A percentile compares a stretch with the other conserved stretches of the same genome.
Conservation (phyloP, 1,284 basidiomycete species). For the Trametes pubescens region DNA sequence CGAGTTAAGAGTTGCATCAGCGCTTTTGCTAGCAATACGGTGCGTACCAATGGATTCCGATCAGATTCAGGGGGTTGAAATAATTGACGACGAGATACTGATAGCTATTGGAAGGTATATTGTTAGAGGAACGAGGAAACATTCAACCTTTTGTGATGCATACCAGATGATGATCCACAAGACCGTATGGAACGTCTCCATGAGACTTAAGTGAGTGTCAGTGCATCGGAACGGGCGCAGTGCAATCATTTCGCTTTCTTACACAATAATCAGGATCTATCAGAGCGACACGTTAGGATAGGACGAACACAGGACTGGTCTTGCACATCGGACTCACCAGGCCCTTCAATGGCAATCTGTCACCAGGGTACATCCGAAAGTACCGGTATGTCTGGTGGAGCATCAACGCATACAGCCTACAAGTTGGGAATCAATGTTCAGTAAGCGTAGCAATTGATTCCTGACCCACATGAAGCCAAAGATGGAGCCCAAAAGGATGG, state of each 20-base stretch:
- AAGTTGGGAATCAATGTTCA: too few relatives aligned
- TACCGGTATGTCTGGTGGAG: conserved; percentile 13
- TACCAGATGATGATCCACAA: conserved; percentile 11
- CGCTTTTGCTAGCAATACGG: background rate
- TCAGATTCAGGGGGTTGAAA: conserved; percentile 2
- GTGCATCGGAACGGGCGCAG: too few relatives aligned
- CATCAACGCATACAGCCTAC: conserved; percentile 12
- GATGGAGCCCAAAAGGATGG: conserved; percentile 3
- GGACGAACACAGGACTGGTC: too few relatives aligned
- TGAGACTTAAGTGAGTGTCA: background rate
- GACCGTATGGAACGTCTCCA: conserved; percentile 9
- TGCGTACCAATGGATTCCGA: conserved; percentile 1
- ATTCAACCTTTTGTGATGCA: background rate
- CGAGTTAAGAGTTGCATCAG: too few relatives aligned
- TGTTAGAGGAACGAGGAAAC: background rate
- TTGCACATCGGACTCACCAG: background rate
- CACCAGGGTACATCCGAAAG: conserved; percentile 3
- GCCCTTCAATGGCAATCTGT: conserved; percentile 1
- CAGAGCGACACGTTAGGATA: background rate
- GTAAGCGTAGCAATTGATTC: background rate
- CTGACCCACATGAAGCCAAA: conserved; percentile 5
- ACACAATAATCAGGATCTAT: background rate
- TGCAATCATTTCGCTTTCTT: background rate
- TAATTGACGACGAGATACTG: conserved; percentile 8
- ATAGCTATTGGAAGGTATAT: background rate